These are phyloP conservation scores for Linanthus parryae DNA, from an alignment of 148 eudicot species.

Conservation along the genomic window DNA sequence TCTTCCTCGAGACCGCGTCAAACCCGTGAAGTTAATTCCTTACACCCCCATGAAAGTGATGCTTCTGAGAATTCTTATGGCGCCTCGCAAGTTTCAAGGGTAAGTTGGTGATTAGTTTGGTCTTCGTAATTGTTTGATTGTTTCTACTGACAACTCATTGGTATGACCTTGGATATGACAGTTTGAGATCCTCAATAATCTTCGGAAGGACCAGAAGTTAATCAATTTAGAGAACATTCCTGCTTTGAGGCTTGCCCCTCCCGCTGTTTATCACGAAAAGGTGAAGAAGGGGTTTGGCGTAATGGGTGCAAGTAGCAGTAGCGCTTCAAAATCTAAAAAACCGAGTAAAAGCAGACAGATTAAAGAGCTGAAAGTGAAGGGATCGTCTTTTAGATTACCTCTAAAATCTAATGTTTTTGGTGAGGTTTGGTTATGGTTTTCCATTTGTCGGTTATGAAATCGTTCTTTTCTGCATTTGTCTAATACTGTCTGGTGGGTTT, in stretches of 20 bases:
- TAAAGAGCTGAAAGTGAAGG: constrained; percentile 55
- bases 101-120: constrained; percentile 15
- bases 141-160: not conserved
- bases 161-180: constrained; percentile 28
- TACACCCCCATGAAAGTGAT: constrained; percentile 53
- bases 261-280: constrained; percentile 93
- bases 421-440: constrained; percentile 19
- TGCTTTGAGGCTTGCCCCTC: constrained; percentile 91
- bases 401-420: constrained; percentile 78
- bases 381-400: constrained; percentile 60
- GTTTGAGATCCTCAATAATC: constrained; percentile 80
- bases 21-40: constrained; percentile 30
- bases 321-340: constrained; percentile 30
- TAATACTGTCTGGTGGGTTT: constrained; percentile 13
- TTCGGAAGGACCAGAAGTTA: constrained; percentile 53
- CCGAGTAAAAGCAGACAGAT: constrained; percentile 45
- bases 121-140: not conserved
- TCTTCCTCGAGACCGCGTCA: constrained; percentile 30
- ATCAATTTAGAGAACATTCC: constrained; percentile 59
- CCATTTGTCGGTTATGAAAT: not conserved
- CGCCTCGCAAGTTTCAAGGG: constrained; percentile 60
- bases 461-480: not conserved
- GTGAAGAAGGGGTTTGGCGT: constrained; percentile 51
- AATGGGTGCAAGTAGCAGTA: constrained; percentile 34
- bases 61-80: constrained; percentile 40